Conservation (phyloP, 768 basidiomycete genomes). For the Bullera alba region DNA sequence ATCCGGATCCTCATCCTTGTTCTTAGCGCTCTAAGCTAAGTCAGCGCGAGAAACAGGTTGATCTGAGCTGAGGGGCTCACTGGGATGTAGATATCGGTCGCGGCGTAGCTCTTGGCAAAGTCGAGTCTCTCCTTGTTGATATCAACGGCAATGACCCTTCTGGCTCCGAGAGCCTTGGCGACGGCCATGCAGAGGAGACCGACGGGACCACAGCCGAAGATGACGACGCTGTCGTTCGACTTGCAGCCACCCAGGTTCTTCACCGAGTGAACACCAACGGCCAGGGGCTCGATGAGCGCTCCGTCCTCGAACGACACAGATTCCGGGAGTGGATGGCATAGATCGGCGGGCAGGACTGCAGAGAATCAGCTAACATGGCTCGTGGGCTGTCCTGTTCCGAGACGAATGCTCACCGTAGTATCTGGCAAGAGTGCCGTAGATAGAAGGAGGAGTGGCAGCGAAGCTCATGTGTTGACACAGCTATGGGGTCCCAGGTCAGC, state of each 20-base stretch:
- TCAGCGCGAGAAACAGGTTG: background rate
- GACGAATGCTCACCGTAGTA: slow-evolving; percentile 57
- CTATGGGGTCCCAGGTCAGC: slow-evolving; percentile 50
- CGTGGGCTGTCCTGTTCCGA: background rate
- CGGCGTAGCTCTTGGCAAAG: slow-evolving; percentile 78
- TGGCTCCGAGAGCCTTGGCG: slow-evolving; percentile 83
- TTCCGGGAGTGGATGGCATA: slow-evolving; percentile 62
- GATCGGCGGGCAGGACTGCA: slow-evolving; percentile 61
- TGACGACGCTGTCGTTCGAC: slow-evolving; percentile 49
- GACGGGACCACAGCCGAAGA: slow-evolving; percentile 80
- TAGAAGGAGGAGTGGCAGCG: slow-evolving; percentile 85
- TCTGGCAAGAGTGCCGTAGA: slow-evolving; percentile 74
- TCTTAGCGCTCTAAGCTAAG: slow-evolving; percentile 39
- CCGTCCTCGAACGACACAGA: slow-evolving; percentile 84
- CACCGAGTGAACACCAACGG: slow-evolving; percentile 85
- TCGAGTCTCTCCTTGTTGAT: slow-evolving; percentile 60
- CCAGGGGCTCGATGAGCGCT: slow-evolving; percentile 92
- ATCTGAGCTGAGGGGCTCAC: slow-evolving; percentile 5
- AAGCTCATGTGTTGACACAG: slow-evolving; percentile 77
- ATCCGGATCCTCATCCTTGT: slow-evolving; percentile 49
- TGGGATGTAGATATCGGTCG: slow-evolving; percentile 56
- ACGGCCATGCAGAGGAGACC: slow-evolving; percentile 84
- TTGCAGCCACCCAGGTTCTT: slow-evolving; percentile 64
- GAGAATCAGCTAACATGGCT: too few relatives aligned
- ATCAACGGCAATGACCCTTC: slow-evolving; percentile 68